Base-by-base conservation (phyloP, 257 asterid genomes). In the Ophiorrhiza pumila region DNA sequence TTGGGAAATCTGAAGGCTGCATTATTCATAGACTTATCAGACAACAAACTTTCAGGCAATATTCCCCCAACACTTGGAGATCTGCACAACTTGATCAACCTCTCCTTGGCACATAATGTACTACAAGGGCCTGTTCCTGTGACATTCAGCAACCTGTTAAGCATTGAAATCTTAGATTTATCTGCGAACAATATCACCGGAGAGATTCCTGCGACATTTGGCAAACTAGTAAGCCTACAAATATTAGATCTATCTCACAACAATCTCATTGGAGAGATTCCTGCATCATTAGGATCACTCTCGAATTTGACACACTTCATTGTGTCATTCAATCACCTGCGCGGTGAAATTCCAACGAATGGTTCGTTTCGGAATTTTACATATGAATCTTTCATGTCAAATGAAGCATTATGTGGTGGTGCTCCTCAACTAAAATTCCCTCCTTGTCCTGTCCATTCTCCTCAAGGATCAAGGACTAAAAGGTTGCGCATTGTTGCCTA, bases 21-120 rank as follows among this genome's bases (percentile, higher is more conserved):
- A 41, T 23, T 35, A 42, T 2, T 1, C 53, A 41, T 65, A 10
- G n/a, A 23, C 32, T 23, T 65, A 4, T 11, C 69, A 23, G 4
- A 23, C 5, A 65, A 65, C 6, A 14, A 23, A 41, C 6, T 37
- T 13, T 65, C 69, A 23, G 50, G 69, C 5, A n/a, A 39, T 2
- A 65, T 65, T 23, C 53, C 69, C 4, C 4, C 52, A 22, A 39
- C 69, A 42, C 17, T 65, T n/a, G 69, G 69, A 65, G 37, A 53
- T 7, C 37, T n/a, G 2, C 32, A 12, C 31, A 65, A 45, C 31
- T 65, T 39, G 53, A 22, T 13, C n/a, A 65, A 42, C 5, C 35
- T 65, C 11, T 6, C 12, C 15, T 65, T 41, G 62, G 69, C 53
- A 13, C 8, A 41, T 5, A 65, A 65, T 42, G 69, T 3, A 12